A percentile compares a stretch with the other conserved stretches of the same genome.
These are phyloP conservation scores for Xanthoparmelia taractica DNA, from an alignment of 495 filamentous ascomycete genomes.

Conservation along the genomic window DNA sequence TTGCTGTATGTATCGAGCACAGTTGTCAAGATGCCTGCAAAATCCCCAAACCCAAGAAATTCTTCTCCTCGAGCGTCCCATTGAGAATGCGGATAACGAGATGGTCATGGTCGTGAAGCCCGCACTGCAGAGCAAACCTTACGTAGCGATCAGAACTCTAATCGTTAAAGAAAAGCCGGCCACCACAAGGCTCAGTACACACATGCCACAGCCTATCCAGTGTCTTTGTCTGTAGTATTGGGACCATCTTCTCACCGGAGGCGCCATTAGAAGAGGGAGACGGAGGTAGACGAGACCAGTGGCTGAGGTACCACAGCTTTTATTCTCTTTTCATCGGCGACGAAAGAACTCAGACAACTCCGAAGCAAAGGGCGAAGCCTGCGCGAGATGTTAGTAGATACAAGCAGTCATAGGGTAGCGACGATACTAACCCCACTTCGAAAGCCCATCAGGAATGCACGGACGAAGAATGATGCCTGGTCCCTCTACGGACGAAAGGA, in stretches of 20 bases:
- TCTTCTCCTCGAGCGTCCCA: slow-evolving; percentile 48
- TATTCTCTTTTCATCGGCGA: too few relatives aligned
- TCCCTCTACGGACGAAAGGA: too few relatives aligned
- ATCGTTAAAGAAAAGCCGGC: slow-evolving; percentile 41
- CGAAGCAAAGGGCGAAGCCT: slow-evolving; percentile 34
- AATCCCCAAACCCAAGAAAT: slow-evolving; percentile 46
- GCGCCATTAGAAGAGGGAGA: slow-evolving; percentile 28
- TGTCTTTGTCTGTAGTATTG: slow-evolving; percentile 30
- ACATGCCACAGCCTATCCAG: slow-evolving; percentile 25
- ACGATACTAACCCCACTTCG: not conserved
- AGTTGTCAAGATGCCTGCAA: slow-evolving; percentile 39
- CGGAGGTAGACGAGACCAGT: slow-evolving; percentile 31
- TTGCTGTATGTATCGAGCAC: slow-evolving; percentile 34
- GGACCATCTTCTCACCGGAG: slow-evolving; percentile 26
- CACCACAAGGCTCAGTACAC: slow-evolving; percentile 23
- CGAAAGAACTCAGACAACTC: too few relatives aligned
- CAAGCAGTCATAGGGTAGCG: not conserved
- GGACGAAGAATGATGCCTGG: too few relatives aligned
- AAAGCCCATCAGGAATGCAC: slow-evolving; percentile 5
- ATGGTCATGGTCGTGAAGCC: slow-evolving; percentile 40
- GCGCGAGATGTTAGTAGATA: not conserved
- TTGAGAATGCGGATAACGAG: slow-evolving; percentile 46
- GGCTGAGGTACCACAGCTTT: slow-evolving; percentile 30
- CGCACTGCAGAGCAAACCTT: slow-evolving; percentile 47
- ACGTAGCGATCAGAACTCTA: slow-evolving; percentile 42